phyloP scores from a whole-genome alignment of 805 yeast species.

The Schizosaccharomyces japonicus region DNA sequence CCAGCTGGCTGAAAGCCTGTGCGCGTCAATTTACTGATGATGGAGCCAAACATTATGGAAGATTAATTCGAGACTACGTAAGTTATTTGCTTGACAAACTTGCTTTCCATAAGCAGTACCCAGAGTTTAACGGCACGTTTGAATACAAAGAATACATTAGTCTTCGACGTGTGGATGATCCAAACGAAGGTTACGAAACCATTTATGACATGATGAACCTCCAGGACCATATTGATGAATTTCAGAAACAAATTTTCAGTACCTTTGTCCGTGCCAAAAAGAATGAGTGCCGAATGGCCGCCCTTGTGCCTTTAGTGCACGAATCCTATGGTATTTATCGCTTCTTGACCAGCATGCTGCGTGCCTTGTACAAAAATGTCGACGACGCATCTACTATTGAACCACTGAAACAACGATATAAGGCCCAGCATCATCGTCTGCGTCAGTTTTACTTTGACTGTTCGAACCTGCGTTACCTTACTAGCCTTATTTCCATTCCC shows the following conservation, averaged over 20 bases:
- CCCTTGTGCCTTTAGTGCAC: slow-evolving; percentile 70
- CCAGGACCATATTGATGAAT: slow-evolving; percentile 62
- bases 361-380: slow-evolving; percentile 59
- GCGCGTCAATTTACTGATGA: slow-evolving; percentile 27
- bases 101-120: slow-evolving; percentile 59
- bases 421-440: slow-evolving; percentile 42
- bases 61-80: slow-evolving; percentile 56
- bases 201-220: slow-evolving; percentile 62
- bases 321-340: slow-evolving; percentile 86
- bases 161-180: slow-evolving; percentile 66
- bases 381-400: slow-evolving; percentile 52
- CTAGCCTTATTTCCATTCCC: slow-evolving; percentile 63
- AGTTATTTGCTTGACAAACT: slow-evolving; percentile 46
- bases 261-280: slow-evolving; percentile 35
- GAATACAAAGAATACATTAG: slow-evolving; percentile 91
- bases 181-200: slow-evolving; percentile 74
- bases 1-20: slow-evolving; percentile 54
- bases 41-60: slow-evolving; percentile 32
- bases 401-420: slow-evolving; percentile 49
- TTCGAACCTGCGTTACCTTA: slow-evolving; percentile 55
- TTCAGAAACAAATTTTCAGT: slow-evolving; percentile 54
- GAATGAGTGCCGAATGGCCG: slow-evolving; percentile 56
- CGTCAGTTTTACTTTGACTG: slow-evolving; percentile 78
- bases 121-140: slow-evolving; percentile 82
- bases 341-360: slow-evolving; percentile 68